phyloP scores from a whole-genome alignment of 208 protist genomes.

The Crithidia thermophila region DNA sequence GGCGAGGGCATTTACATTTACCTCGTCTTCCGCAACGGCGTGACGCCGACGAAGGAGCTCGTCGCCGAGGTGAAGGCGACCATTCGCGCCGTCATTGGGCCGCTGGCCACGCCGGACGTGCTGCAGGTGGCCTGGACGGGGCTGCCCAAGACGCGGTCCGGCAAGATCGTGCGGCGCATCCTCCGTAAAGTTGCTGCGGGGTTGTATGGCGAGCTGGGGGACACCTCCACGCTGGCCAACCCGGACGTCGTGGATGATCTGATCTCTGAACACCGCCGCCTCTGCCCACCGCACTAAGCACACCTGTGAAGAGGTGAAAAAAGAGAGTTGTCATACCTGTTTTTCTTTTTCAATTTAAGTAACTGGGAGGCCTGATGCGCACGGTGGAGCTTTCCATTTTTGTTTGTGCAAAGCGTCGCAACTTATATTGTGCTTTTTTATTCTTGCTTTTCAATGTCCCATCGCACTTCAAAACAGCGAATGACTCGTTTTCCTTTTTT shows the following conservation, averaged over 20 bases:
- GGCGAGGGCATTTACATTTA: conserved; percentile 96
- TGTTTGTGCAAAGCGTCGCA: no score
- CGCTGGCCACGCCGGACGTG: conserved; percentile 95
- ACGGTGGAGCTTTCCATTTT: background rate
- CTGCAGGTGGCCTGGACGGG: conserved; percentile 72
- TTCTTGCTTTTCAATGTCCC: background rate
- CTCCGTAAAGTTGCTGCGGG: conserved; percentile 96
- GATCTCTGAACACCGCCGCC: conserved; percentile 10
- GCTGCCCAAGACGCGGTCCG: conserved; percentile 98
- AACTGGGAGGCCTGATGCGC: no score
- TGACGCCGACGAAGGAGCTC: conserved; percentile 55
- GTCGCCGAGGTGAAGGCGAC: conserved; percentile 64
- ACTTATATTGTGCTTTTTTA: no score
- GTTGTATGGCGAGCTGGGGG: conserved; percentile 85
- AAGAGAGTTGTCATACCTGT: no score
- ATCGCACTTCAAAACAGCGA: no score
- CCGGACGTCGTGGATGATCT: conserved; percentile 78
- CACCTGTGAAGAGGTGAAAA: no score
- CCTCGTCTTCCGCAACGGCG: conserved; percentile 86
- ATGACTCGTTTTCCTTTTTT: background rate
- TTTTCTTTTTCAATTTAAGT: no score
- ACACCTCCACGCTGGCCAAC: conserved; percentile 93
- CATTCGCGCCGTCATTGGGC: conserved; percentile 93
- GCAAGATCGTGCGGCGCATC: conserved; percentile 99
- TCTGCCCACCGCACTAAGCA: conserved; percentile 11